Conservation (phyloP, 1,139 yeast species). For the Candida pseudocylindracea region DNA sequence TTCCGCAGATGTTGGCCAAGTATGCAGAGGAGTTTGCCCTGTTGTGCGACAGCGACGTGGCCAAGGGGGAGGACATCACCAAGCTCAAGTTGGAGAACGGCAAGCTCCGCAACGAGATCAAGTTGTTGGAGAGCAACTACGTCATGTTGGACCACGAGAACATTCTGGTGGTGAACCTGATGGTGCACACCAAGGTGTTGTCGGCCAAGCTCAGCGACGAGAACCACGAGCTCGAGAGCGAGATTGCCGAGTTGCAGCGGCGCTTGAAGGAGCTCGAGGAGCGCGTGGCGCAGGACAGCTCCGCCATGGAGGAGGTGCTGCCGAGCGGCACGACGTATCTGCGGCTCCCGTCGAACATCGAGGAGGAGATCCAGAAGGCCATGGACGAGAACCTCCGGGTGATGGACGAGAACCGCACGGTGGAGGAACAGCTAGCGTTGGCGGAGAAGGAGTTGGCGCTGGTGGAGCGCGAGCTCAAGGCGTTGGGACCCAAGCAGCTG, state of each 20-base stretch:
- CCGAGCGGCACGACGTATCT: conserved; percentile 3
- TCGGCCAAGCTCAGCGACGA: conserved; percentile 45
- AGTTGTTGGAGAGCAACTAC: conserved; percentile 50
- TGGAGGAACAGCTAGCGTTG: no score
- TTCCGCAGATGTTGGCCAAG: conserved; percentile 48
- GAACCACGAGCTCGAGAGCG: conserved; percentile 43
- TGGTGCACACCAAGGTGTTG: conserved; percentile 17
- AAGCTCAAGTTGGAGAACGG: conserved; percentile 43
- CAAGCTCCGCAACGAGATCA: conserved; percentile 48
- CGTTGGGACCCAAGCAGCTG: no score
- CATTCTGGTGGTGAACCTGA: conserved; percentile 16
- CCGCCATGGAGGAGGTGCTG: neutral
- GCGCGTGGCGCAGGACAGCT: conserved; percentile 7
- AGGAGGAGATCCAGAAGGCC: no score
- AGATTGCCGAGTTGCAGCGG: conserved; percentile 30
- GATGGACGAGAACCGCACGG: no score
- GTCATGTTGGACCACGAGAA: conserved; percentile 63
- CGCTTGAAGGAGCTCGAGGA: conserved; percentile 30
- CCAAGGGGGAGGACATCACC: conserved; percentile 51
- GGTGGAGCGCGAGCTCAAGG: no score
- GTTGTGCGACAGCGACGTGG: conserved; percentile 43
- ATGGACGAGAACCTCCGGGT: no score
- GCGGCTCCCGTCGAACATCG: no score
- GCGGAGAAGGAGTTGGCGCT: no score
- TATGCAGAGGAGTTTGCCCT: conserved; percentile 59